Evolutionary conservation across 371 early-diverging fungal species (phyloP), one percentile per base, ranked within the genome.

Genomic region (Apophysomyces trapeziformis): DNA sequence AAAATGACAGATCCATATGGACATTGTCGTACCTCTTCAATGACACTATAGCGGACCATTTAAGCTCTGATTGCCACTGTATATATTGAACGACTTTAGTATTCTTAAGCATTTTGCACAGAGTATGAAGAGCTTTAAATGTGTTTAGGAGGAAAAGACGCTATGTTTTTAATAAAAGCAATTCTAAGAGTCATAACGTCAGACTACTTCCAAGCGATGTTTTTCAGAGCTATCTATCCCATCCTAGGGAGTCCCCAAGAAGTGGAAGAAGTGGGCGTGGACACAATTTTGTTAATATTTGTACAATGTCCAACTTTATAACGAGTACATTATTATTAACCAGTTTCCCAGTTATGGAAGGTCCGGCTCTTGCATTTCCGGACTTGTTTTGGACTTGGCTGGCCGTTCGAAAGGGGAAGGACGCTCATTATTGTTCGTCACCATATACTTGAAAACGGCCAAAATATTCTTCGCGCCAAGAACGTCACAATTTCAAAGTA

Each of bases 41-140:
- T 45, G 46, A 45, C 13, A 45, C 46, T 14, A 45, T 45, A 0
- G 0, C 13, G 1, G 46, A 16, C 46, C 46, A 45, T 45, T 45
- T 45, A 45, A 45, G 16, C 46, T 45, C 46, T 45, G 46, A 45
- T 45, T 0, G 46, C 13, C 46, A 45, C 13, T 45, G 2, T 45
- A 16, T 45, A 26, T 26, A 1, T n/a, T n/a, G n/a, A n/a, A n/a
- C n/a, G n/a, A n/a, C n/a, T n/a, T n/a, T n/a, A n/a, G 16, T 45
- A 16, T 45, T 45, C 45, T 45, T 45, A 45, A 45, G 45, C 45
- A 45, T 12, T 45, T 45, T 45, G 16, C 45, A 45, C 45, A 45
- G 45, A 12, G 45, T 45, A 2, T 45, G 46, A 45, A 45, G 16
- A 45, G 13, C 8, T 13, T 45, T 45, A 16, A 45, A 13, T 45